Evolutionary conservation across 2,329 filamentous ascomycete species (phyloP), one percentile per base, ranked within the genome.

Genomic region (Ambrosiella xylebori): DNA sequence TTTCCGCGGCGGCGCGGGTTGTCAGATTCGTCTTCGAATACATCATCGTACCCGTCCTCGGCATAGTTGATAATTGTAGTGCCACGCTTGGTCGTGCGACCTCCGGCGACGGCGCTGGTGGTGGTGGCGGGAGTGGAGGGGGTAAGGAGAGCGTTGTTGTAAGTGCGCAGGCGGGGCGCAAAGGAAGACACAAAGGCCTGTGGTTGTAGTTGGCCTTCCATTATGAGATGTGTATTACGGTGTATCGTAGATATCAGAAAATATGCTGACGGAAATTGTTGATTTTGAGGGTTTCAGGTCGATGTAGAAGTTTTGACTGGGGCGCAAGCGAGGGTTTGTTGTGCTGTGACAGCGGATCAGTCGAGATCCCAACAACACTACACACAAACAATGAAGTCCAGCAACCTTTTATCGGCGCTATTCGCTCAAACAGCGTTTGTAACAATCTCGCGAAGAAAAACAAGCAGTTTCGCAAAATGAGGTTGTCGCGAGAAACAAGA

Each of bases 51-150:
- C 52, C 90, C 90, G 68, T 97, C 91, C 68, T 98, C 93, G 27
- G 93, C 91, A 68, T 98, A 98, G 73, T 96, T 98, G 71, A 97
- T 93, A 62, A 91, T 87, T 39, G 88, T 93, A 1, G 93, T 97
- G 59, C 93, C 93, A 70, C 93, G 85, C 74, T 98, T 97, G 7
- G 93, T 97, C n/a, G 87, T 95, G 68, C 91, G 82, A 65, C 87
- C 78, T 61, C 79, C 73, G 61, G 79, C 73, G 1, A 38, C 45
- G 44, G 84, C 80, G 27, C 81, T 83, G 1, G 80, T 70, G n/a
- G 80, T 77, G 59, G 76, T 75, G 64, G 83, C 82, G 58, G 85
- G 86, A 61, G 91, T 79, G 62, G 93, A 82, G 40, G 91, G 90
- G 27, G 87, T 88, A 61, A 96, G 80, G 58, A 97, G 81, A 41